phyloP scores from a whole-genome alignment of 192 early-diverging fungal genomes.

The Backusella australiensis region DNA sequence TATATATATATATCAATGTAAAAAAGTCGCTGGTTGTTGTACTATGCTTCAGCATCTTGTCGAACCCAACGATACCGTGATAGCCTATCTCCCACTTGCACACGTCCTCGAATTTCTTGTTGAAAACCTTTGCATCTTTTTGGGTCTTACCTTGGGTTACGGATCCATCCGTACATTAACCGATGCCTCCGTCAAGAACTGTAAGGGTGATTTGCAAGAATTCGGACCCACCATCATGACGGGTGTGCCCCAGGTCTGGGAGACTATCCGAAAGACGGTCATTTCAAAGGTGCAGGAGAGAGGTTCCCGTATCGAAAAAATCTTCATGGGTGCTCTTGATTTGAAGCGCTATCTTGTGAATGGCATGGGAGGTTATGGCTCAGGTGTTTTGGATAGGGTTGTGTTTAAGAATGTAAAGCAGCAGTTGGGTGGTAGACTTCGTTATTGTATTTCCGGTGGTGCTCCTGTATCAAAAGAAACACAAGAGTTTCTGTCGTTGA shows the following conservation, averaged over 20 bases:
- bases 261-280: constrained; percentile 40
- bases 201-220: constrained; percentile 61
- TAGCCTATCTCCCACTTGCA: constrained; percentile 85
- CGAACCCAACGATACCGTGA: constrained; percentile 55
- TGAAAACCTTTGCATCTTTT: constrained; percentile 40
- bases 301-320: constrained; percentile 48
- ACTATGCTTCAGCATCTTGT: constrained; percentile 49
- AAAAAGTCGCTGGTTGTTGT: constrained; percentile 56
- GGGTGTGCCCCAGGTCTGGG: constrained; percentile 68
- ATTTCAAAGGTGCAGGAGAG: constrained; percentile 39
- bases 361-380: constrained; percentile 55
- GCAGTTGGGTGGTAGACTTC: constrained; percentile 81
- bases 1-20: constrained; percentile 3
- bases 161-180: constrained; percentile 57
- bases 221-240: constrained; percentile 56
- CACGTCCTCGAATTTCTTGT: constrained; percentile 64
- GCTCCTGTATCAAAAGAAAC: constrained; percentile 88
- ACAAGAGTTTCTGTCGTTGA: constrained; percentile 75
- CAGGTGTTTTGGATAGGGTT: constrained; percentile 67
- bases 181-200: constrained; percentile 56
- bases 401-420: constrained; percentile 83
- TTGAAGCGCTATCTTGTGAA: constrained; percentile 66
- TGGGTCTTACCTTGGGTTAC: constrained; percentile 52
- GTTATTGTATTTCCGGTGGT: constrained; percentile 81
- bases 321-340: constrained; percentile 75